Base-by-base conservation (phyloP, 164 flowering plant species). In the Tetrastigma voinierianum region DNA sequence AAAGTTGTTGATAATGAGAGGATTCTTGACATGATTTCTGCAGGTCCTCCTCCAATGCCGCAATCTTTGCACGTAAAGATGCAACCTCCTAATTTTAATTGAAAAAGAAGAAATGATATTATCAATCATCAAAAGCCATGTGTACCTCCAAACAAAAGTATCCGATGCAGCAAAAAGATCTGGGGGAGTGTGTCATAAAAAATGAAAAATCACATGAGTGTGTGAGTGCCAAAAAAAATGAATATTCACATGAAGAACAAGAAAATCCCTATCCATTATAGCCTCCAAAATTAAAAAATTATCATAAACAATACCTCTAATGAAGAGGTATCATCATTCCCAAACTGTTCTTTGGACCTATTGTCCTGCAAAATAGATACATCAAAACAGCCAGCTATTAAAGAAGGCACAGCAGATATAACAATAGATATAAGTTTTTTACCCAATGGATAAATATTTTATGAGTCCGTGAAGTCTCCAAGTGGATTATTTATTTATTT, bases 11-110 rank as follows among this genome's bases (percentile, higher is more conserved):
- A 74, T 79, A 71, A 20, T 86, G 86, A 72, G 88, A 78, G 15
- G 79, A 78, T 72, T 95, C 94, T 76, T 88, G 80, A 25, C 86
- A 84, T 47, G 84, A 81, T 79, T 79, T 89, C 54, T 77, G 82
- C 19, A 93, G 65, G 19, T 93, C 97, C 46, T 93, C 96, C 72
- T 88, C 98, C 62, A 91, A 61, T 0, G 76, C 67, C 21, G 84
- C 79, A 76, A 88, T 81, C 81, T 82, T 93, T 56, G 87, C 83
- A 54, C 83, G 86, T 66, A 93, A 78, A 52, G 86, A 78, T 59
- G 77, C 63, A 63, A 75, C 53, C 67, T 90, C 94, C 96, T 90
- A 61, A 62, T 51, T 48, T 62, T 55, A 69, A 46, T 58, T 17
- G 9, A 62, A n/a, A 53, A 43, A 43, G 11, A 13, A 57, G 64